Base-by-base conservation (phyloP, 768 basidiomycete species). In the Trametes elegans region DNA sequence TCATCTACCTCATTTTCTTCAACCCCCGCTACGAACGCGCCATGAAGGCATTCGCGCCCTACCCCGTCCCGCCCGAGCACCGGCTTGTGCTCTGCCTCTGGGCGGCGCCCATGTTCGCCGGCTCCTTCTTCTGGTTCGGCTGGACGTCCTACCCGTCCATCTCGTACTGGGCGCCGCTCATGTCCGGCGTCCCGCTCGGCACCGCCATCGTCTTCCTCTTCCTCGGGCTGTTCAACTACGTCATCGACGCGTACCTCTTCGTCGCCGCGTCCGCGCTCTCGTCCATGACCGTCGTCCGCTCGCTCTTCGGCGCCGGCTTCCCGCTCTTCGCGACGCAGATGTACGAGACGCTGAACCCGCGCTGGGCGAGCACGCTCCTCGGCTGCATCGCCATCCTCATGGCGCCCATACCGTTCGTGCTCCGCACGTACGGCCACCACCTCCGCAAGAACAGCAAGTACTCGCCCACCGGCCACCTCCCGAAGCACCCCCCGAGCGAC, bases 71-170 rank as follows among this genome's bases (percentile, higher is more conserved):
- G 1, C 86, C 86, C 0, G 86, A 88, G 66, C 77, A 76, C 47
- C 76, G 85, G 16, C 66, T 86, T 24, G 73, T 75, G 46, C 71
- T 79, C 46, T 75, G 75, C 1, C 71, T 85, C 58, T 68, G 78
- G 57, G 79, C 78, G 4, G 76, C 78, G 0, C 83, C 83, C 4
- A 57, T 82, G 28, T 76, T 81, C 59, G 70, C 79, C 29, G 38
- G 72, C 19, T 79, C 82, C 8, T 82, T 86, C 70, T 87, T 88
- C 70, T 85, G 85, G 85, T 84, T 87, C 53, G 82, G 82, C 32
- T 85, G 83, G 84, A 81, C 84, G 3, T 83, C 82, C 0, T 81
- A 69, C 60, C 77, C 82, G 11, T 71, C 69, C 51, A 70, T 83
- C 45, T 77, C 76, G 3, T 77, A 74, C 39, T 83, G 80, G 80